Conservation (phyloP, 192 early-diverging fungal species). For the Spizellomyces sp. region DNA sequence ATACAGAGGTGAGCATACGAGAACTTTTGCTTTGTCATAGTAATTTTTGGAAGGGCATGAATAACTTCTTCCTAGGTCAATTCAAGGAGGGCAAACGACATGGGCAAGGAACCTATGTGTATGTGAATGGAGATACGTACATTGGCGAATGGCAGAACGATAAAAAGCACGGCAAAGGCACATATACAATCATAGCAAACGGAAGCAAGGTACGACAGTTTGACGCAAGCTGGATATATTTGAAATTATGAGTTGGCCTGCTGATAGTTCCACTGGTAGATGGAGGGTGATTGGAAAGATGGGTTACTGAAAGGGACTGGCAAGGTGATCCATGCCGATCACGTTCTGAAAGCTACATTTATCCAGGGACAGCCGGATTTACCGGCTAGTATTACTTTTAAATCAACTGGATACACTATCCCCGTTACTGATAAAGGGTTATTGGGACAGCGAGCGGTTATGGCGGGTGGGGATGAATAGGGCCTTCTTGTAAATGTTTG, state of each 20-base stretch:
- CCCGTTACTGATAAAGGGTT: conserved; percentile 36
- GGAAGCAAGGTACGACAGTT: conserved; percentile 49
- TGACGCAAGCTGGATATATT: background rate
- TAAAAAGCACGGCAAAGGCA: conserved; percentile 54
- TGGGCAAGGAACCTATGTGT: conserved; percentile 54
- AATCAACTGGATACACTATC: conserved; percentile 39
- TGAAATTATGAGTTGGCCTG: background rate
- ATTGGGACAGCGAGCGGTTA: conserved; percentile 9
- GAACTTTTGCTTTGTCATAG: background rate
- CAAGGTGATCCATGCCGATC: conserved; percentile 55
- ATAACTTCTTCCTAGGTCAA: conserved; percentile 28
- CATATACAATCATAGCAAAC: conserved; percentile 33
- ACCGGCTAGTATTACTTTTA: conserved; percentile 48
- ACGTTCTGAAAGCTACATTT: conserved; percentile 49
- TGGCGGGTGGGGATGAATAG: conserved; percentile 5
- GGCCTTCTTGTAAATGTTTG: background rate
- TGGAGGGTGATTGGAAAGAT: conserved; percentile 48
- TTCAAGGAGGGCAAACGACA: conserved; percentile 54
- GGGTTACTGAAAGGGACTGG: conserved; percentile 44
- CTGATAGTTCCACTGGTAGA: conserved; percentile 26
- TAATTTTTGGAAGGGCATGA: too few relatives aligned
- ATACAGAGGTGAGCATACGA: conserved; percentile 46
- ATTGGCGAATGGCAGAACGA: conserved; percentile 55
- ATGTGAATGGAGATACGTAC: conserved; percentile 60
- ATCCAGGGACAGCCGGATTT: conserved; percentile 39